Base-by-base conservation (phyloP, 1,284 basidiomycete species). In the Apiotrichum siamense region DNA sequence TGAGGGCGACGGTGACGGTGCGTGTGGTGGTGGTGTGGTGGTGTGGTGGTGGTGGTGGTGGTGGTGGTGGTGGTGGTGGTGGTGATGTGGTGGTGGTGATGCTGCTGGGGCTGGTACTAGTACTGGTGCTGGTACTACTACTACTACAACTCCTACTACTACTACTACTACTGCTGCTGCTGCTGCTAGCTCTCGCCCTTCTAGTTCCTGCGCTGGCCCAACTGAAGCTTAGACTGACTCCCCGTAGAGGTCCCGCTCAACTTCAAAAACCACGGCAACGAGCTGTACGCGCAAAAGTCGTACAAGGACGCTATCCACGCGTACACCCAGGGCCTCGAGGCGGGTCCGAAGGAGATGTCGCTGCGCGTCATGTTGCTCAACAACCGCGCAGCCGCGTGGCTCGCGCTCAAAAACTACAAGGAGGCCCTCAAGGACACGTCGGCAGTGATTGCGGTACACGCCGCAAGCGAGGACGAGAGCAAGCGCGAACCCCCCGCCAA, bases 181-280 rank as follows among this genome's bases (percentile, higher is more conserved):
- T n/a, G n/a, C n/a, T n/a, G n/a, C n/a, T n/a, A n/a, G n/a, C n/a
- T n/a, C n/a, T n/a, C n/a, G n/a, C n/a, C n/a, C n/a, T n/a, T n/a
- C n/a, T n/a, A n/a, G n/a, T n/a, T n/a, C n/a, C n/a, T n/a, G n/a
- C n/a, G n/a, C n/a, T n/a, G 2, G 21, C 7, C 37, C 10, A 7
- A 23, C 20, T 3, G 13, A 26, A 41, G 9, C 39, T 9, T 35
- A n/a, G n/a, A n/a, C n/a, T n/a, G 13, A 57, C 50, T 20, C 20
- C n/a, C 12, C 61, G n/a, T n/a, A 94, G 94, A 98, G 72, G 79
- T 90, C 59, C 90, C 93, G 0, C 78, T 82, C 56, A 93, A 88
- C 69, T 97, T 97, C 75, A 97, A 97, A 72, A 82, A 88, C 48
- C 90, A 97, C 70, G 94, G 91, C 3, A 97, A 97, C 70, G 88